A percentile compares a stretch with the other conserved stretches of the same genome.
phyloP scores from a whole-genome alignment of 106 monocot species.

The Chionographis japonica region DNA sequence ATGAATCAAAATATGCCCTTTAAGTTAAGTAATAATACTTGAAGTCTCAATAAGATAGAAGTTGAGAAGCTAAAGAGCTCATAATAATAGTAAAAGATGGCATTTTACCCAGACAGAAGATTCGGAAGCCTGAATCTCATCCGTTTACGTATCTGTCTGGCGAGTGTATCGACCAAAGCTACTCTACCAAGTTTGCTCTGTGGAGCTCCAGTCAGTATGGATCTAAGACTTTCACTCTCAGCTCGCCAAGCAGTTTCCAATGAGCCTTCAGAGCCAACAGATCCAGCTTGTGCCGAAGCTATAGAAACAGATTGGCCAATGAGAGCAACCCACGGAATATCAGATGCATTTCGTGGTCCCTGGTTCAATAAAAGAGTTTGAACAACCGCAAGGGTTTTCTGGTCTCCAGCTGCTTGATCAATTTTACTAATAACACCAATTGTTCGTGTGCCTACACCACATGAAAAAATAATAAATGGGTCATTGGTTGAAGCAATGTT shows the following conservation, averaged over 20 bases:
- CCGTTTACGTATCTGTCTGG: slow-evolving; percentile 72
- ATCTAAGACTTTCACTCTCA: slow-evolving; percentile 76
- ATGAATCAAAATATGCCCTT: too few relatives aligned
- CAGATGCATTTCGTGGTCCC: slow-evolving; percentile 67
- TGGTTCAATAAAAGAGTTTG: slow-evolving; percentile 71
- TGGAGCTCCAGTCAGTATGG: slow-evolving; percentile 74
- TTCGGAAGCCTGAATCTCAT: slow-evolving; percentile 94
- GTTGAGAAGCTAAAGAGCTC: background rate
- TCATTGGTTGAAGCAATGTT: too few relatives aligned
- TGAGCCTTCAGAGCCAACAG: slow-evolving; percentile 68
- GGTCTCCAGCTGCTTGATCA: slow-evolving; percentile 85
- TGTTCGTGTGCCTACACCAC: slow-evolving; percentile 62
- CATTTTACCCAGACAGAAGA: slow-evolving; percentile 68
- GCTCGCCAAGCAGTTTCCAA: slow-evolving; percentile 92
- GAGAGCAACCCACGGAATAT: slow-evolving; percentile 86
- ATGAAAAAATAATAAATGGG: too few relatives aligned
- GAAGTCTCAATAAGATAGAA: too few relatives aligned
- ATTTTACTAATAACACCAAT: slow-evolving; percentile 91
- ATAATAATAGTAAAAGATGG: background rate
- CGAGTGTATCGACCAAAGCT: slow-evolving; percentile 81
- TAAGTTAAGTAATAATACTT: too few relatives aligned
- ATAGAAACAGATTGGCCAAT: slow-evolving; percentile 90
- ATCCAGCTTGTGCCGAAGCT: slow-evolving; percentile 90
- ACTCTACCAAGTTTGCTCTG: slow-evolving; percentile 88
- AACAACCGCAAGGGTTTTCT: slow-evolving; percentile 67